These are phyloP conservation scores for Ceratobasidium sp. DNA, from an alignment of 1,284 basidiomycete genomes.

Conservation along the genomic window DNA sequence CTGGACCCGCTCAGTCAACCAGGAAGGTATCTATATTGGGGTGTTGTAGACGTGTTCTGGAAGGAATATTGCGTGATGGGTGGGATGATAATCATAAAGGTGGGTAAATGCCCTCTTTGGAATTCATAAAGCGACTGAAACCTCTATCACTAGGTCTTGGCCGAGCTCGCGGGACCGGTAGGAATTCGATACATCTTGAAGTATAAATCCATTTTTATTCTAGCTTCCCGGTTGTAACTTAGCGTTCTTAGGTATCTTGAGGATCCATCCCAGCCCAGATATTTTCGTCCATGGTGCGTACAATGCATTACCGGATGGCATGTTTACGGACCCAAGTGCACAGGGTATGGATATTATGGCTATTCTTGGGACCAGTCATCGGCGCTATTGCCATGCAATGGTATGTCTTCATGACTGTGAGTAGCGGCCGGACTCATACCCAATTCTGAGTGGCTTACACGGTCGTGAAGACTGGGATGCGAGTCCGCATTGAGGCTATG, in stretches of 20 bases:
- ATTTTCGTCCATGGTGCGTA: slow-evolving; percentile 5
- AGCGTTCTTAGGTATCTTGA: neutral
- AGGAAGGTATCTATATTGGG: slow-evolving; percentile 42
- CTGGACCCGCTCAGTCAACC: slow-evolving; percentile 41
- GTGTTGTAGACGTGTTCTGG: slow-evolving; percentile 43
- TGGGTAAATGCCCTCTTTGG: neutral
- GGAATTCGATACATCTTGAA: slow-evolving; percentile 41
- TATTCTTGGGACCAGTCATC: slow-evolving; percentile 42
- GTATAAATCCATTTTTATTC: neutral
- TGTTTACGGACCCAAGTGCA: neutral
- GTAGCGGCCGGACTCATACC: neutral
- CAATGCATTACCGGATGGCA: neutral
- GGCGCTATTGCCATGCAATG: slow-evolving; percentile 38
- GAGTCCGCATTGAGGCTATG: slow-evolving; percentile 42
- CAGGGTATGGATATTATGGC: slow-evolving; percentile 43
- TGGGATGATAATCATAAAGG: slow-evolving; percentile 1
- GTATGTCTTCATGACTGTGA: slow-evolving; percentile 41
- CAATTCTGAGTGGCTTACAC: neutral
- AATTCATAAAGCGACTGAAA: neutral
- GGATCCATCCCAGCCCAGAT: neutral
- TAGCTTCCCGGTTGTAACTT: neutral
- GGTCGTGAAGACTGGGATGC: slow-evolving; percentile 18
- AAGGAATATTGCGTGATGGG: slow-evolving; percentile 34
- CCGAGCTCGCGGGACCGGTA: slow-evolving; percentile 41
- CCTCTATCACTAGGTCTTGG: slow-evolving; percentile 14